Conservation (phyloP, 306 rosid species). For the Ormosia semicastrata region DNA sequence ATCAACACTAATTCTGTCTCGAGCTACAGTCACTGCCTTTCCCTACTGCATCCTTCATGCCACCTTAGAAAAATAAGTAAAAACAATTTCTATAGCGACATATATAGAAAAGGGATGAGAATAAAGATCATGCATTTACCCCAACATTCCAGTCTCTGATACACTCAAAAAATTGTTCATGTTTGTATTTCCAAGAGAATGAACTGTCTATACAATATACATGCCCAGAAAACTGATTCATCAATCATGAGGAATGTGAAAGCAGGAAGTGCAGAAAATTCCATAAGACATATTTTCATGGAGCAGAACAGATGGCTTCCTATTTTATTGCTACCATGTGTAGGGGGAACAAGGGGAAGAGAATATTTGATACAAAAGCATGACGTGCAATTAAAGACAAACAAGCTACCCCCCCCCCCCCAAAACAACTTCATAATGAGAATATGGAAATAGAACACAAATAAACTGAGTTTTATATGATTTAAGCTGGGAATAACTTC, state of each 20-base stretch:
- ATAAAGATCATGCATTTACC: background rate
- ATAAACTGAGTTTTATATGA: background rate
- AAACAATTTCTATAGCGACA: background rate
- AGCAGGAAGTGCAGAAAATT: background rate
- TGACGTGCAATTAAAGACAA: background rate
- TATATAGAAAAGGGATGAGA: background rate
- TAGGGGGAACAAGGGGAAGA: background rate
- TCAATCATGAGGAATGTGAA: background rate
- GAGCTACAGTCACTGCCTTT: background rate
- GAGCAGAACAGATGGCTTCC: background rate
- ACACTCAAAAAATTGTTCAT: background rate
- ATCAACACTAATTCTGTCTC: background rate
- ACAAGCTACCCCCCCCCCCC: background rate
- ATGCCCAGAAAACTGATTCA: background rate
- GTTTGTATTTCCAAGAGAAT: background rate
- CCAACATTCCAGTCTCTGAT: background rate
- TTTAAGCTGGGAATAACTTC: background rate
- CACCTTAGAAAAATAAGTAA: background rate
- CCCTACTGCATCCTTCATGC: background rate
- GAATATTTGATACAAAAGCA: background rate
- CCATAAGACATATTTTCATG: background rate
- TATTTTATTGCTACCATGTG: background rate
- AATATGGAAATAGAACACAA: background rate
- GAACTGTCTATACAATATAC: constrained; percentile 3
- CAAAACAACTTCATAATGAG: constrained; percentile 7